A percentile compares a stretch with the other conserved stretches of the same genome.
Conservation (phyloP, 805 yeast species). For the Suhomyces tanzawaensis region DNA sequence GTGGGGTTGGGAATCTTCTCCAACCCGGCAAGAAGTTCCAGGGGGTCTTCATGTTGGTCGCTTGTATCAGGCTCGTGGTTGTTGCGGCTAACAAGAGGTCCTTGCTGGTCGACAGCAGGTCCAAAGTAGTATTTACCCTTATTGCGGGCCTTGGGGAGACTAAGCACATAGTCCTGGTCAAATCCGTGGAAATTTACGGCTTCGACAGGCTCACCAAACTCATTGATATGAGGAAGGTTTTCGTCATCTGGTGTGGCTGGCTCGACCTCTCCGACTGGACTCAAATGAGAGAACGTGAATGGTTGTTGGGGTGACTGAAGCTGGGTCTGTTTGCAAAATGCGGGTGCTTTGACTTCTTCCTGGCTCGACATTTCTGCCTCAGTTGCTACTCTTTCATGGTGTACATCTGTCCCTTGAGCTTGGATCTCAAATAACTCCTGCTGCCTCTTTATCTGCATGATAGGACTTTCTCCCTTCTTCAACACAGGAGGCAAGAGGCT, state of each 20-base stretch:
- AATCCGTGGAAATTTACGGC: conserved; percentile 20
- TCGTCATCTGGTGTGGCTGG: not conserved
- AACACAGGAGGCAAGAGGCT: conserved; percentile 34
- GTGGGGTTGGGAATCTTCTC: conserved; percentile 25
- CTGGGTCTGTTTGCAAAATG: not conserved
- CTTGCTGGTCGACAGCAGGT: not conserved
- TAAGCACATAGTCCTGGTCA: conserved; percentile 19
- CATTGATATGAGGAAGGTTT: conserved; percentile 20
- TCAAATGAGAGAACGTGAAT: not conserved
- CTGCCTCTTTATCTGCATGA: conserved; percentile 23
- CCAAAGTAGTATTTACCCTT: conserved; percentile 7
- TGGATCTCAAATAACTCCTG: conserved; percentile 4
- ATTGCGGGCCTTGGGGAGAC: conserved; percentile 2
- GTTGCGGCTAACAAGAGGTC: not conserved
- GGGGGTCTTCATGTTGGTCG: not conserved
- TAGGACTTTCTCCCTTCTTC: conserved; percentile 31
- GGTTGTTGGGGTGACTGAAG: not conserved
- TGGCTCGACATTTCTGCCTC: too few species aligned
- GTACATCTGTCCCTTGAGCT: not conserved
- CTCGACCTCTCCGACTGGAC: conserved; percentile 11
- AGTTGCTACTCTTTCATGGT: too few species aligned
- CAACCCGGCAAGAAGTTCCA: conserved; percentile 18
- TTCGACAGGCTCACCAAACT: conserved; percentile 22
- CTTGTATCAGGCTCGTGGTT: conserved; percentile 1
- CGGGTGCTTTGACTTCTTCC: too few species aligned